Evolutionary conservation across 176 grass and related monocot species (phyloP).

Genomic region (Leersia perrieri): DNA sequence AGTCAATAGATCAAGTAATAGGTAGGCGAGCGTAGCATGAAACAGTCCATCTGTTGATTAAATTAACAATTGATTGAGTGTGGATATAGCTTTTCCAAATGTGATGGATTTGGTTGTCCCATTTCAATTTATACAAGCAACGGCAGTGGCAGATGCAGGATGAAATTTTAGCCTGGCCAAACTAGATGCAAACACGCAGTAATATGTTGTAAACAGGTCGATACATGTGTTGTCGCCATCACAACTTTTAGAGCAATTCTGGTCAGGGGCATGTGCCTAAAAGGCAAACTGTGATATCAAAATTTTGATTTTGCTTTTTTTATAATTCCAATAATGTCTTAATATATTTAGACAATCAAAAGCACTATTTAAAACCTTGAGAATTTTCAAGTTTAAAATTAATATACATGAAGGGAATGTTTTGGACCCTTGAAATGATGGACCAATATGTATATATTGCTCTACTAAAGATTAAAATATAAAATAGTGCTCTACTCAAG

Average conservation of each 20-base stretch:
- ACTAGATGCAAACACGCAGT: neutral
- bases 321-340: neutral
- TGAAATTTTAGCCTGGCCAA: neutral
- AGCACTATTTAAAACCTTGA: neutral
- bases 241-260: neutral
- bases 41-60: neutral
- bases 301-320: neutral
- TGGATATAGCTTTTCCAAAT: neutral
- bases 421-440: neutral
- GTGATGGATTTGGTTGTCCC: neutral
- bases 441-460: neutral
- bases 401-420: neutral
- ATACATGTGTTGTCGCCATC: neutral
- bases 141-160: neutral
- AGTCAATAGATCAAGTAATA: neutral
- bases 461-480: neutral
- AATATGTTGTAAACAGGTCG: neutral
- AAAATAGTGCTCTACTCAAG: neutral
- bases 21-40: neutral
- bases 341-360: neutral
- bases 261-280: neutral
- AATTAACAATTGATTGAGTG: neutral
- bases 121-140: neutral
- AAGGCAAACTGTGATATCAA: neutral
- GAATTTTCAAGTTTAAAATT: neutral